phyloP scores from a whole-genome alignment of 768 basidiomycete genomes.

The Suillus subaureus region DNA sequence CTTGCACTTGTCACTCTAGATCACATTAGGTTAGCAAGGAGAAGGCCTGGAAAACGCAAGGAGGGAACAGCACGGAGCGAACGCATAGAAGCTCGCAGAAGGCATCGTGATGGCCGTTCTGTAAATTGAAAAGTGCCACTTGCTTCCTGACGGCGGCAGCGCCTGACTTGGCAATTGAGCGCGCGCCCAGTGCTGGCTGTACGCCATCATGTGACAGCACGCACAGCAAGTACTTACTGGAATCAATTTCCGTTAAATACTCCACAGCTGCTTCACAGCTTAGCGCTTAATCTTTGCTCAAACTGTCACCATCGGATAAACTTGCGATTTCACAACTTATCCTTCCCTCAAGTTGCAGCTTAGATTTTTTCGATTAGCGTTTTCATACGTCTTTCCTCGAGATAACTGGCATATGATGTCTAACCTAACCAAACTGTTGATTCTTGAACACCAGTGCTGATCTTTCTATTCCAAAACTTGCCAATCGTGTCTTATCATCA shows the following conservation, averaged over 20 bases:
- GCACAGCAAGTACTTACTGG: background rate
- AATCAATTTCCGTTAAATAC: background rate
- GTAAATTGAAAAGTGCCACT: conserved; percentile 1
- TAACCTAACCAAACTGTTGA: background rate
- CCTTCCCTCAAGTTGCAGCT: no score
- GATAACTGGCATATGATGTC: background rate
- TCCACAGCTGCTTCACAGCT: no score
- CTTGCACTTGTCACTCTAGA: no score
- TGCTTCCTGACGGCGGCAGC: no score
- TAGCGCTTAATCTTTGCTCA: background rate
- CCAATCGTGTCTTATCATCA: background rate
- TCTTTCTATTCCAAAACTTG: background rate
- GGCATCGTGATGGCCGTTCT: background rate
- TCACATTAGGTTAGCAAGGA: no score
- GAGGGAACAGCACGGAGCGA: background rate
- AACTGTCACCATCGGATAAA: no score
- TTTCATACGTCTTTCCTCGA: background rate
- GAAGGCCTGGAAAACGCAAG: no score
- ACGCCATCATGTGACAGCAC: no score
- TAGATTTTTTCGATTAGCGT: no score
- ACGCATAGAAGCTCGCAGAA: conserved; percentile 2
- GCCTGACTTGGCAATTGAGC: no score
- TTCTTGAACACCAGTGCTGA: background rate
- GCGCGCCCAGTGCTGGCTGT: no score
- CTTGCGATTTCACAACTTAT: no score